Evolutionary conservation across 495 filamentous ascomycete genomes (phyloP), one percentile per base, ranked within the genome.

Genomic region (Trichoderma erinaceum): DNA sequence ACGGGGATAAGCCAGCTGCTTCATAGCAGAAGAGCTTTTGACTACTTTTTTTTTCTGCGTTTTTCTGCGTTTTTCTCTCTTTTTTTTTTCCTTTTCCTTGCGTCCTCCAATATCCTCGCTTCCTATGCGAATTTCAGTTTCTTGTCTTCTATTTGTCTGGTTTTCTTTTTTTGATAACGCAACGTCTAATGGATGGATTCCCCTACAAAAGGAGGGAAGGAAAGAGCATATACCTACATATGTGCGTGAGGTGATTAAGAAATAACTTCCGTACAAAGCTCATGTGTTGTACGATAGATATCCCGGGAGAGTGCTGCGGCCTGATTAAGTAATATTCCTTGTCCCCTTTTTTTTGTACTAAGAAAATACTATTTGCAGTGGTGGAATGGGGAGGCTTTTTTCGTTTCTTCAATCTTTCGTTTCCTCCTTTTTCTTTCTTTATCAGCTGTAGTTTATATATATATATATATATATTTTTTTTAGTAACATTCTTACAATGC

Each of bases 211-310:
- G 35, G 35, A 38, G 35, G 35, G 7, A 38, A 38, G 35, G 35
- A 38, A 38, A 38, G 35, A 38, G 35, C 35, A 38, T 38, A 38
- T 38, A 38, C 35, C 35, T 38, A 38, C 7, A 38, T 38, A 38
- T 38, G 35, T 38, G 35, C 35, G 35, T 38, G 35, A 38, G 35
- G 35, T 38, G 35, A 38, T 38, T 29, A 29, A 29, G 4, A 1
- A 29, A 29, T 4, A 38, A 38, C 35, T 38, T 38, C 35, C 35
- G 35, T 38, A 38, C 35, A 38, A 38, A 38, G 35, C 35, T 38
- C 35, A 38, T 38, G 35, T 38, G 35, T 61, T 61, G 56, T 61
- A 61, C 56, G 56, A 61, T 48, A 48, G 56, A 61, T 48, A 48
- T 48, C 12, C 56, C 56, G 1, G 56, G 27, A 21, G 35, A 38